These are phyloP conservation scores for Taiozyma onychis DNA, from an alignment of 1,139 yeast genomes.

Conservation along the genomic window DNA sequence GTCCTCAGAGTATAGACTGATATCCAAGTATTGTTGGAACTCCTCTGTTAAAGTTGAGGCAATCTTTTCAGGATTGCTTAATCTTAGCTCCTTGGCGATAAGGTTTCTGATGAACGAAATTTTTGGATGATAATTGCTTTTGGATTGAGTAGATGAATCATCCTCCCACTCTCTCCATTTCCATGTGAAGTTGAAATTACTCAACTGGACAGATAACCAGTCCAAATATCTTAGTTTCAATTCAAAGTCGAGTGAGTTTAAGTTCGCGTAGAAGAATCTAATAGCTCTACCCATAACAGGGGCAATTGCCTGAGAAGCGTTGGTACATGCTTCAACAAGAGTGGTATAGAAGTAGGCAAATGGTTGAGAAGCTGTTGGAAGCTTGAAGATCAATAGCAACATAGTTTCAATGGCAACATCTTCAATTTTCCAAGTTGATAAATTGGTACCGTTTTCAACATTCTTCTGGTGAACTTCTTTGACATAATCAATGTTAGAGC, in stretches of 20 bases:
- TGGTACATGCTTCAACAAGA: slow-evolving; percentile 82
- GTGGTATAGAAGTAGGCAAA: slow-evolving; percentile 79
- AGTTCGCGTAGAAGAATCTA: slow-evolving; percentile 69
- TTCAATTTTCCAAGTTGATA: slow-evolving; percentile 83
- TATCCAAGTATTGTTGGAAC: slow-evolving; percentile 57
- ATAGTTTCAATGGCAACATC: slow-evolving; percentile 85
- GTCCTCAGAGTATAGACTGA: slow-evolving; percentile 35
- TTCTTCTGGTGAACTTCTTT: slow-evolving; percentile 33
- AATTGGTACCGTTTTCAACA: slow-evolving; percentile 25
- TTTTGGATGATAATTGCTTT: slow-evolving; percentile 58
- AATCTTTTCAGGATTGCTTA: slow-evolving; percentile 65
- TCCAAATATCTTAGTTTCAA: slow-evolving; percentile 68
- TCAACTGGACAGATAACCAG: slow-evolving; percentile 92
- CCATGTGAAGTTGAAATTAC: slow-evolving; percentile 95
- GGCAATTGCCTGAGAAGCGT: slow-evolving; percentile 86
- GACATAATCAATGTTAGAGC: slow-evolving; percentile 74
- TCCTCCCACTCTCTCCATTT: slow-evolving; percentile 94
- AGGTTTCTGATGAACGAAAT: slow-evolving; percentile 70
- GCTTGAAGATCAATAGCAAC: slow-evolving; percentile 67
- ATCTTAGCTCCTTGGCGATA: slow-evolving; percentile 76
- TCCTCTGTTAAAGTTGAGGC: slow-evolving; percentile 73
- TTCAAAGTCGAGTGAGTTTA: slow-evolving; percentile 70
- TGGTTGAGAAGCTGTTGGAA: slow-evolving; percentile 64
- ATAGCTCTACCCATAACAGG: slow-evolving; percentile 95
- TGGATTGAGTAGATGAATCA: slow-evolving; percentile 40